Evolutionary conservation across 208 protist species (phyloP), one percentile per base, ranked within the genome.

Genomic region (Tritrichomonas musculus): DNA sequence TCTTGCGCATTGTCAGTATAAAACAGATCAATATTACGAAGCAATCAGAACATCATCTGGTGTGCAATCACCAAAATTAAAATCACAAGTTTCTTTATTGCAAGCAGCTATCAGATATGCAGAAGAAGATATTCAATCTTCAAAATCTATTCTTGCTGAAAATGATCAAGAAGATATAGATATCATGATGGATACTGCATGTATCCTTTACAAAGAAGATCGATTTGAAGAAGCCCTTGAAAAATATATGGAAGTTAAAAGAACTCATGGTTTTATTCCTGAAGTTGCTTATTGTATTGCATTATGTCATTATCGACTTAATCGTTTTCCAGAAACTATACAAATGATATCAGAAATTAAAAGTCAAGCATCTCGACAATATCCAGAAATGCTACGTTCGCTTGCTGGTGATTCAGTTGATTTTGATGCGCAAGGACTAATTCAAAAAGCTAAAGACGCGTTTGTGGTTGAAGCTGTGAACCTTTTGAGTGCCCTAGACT

Each of bases 1-100:
- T 94, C 97, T 97, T 94, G 98, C 97, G 9, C 97, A 99, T 94
- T 95, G 97, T 5, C 96, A 98, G 5, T 99, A 98, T 96, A 98
- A 98, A 95, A 97, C 97, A 0, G 97, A 97, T 25, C 95, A 95
- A 5, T 98, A 98, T 95, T 93, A 94, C 41, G 82, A 92, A 92
- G 82, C 82, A 3, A 50, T 50, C 13, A 8, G 82, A 49, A 50
- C 44, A 20, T 92, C 82, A 13, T 69, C 27, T 69, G 50, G 55
- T 0, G 49, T 92, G 9, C 82, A 92, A 57, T 30, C 39, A 66
- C 47, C 47, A 27, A 13, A 57, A 92, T 36, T 69, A n/a, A 57
- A 92, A 50, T 33, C 47, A 33, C 49, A 92, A 57, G 55, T 92
- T 25, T 25, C 49, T 17, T 13, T 92, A 33, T 17, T 92, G 1